Percentiles rank a stretch among this genome's conserved stretches.
Conservation (phyloP, 805 yeast species). For the Candida stauntonica region DNA sequence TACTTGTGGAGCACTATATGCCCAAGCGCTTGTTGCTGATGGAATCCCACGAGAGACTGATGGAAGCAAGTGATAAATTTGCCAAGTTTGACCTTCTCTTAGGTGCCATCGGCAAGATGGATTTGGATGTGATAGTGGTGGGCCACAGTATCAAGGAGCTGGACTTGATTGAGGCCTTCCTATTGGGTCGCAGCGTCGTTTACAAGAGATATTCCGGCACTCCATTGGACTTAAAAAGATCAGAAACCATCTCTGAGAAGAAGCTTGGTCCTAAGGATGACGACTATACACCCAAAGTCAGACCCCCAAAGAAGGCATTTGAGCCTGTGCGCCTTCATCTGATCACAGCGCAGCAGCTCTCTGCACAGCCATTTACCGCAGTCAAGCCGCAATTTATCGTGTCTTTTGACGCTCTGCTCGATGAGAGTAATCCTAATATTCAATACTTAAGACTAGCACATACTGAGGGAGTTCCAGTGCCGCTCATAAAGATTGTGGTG, state of each 20-base stretch:
- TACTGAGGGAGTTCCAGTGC: constrained; percentile 28
- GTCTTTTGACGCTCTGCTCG: constrained; percentile 43
- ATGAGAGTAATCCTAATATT: constrained; percentile 30
- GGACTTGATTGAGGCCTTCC: constrained; percentile 72
- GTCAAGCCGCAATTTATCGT: constrained; percentile 40
- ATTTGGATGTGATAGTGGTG: constrained; percentile 39
- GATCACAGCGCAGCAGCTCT: constrained; percentile 43
- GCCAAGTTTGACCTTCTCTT: constrained; percentile 45
- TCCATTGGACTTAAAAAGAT: constrained; percentile 41
- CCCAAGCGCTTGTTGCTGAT: constrained; percentile 63
- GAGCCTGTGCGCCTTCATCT: constrained; percentile 33
- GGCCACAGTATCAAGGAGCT: constrained; percentile 64
- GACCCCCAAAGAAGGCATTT: constrained; percentile 10
- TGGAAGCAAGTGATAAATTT: constrained; percentile 56
- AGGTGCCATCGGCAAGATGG: constrained; percentile 14
- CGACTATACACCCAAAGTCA: constrained; percentile 18
- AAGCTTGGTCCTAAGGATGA: constrained; percentile 14
- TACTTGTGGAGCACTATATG: constrained; percentile 72
- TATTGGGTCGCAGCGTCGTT: constrained; percentile 63
- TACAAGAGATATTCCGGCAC: constrained; percentile 68
- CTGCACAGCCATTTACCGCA: constrained; percentile 29
- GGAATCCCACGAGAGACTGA: constrained; percentile 56
- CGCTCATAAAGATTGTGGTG: constrained; percentile 43
- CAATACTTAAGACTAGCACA: constrained; percentile 22
- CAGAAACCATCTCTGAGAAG: neutral